phyloP scores from a whole-genome alignment of 345 rosid genomes.

The Lenwebbia sp. region DNA sequence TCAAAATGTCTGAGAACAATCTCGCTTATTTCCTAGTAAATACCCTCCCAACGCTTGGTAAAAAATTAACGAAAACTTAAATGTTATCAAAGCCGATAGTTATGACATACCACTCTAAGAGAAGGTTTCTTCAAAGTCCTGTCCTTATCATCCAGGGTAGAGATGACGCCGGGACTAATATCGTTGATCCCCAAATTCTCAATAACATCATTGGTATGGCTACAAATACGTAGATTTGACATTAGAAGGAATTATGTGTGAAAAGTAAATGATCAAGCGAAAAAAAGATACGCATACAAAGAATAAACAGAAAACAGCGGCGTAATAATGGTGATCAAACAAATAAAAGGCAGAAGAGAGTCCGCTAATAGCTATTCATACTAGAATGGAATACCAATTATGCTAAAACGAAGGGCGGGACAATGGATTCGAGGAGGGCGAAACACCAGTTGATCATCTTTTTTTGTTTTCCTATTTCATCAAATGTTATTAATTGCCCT shows the following conservation, averaged over 20 bases:
- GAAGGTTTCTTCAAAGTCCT: neutral
- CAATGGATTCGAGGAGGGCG: too few species aligned
- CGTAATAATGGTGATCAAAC: too few species aligned
- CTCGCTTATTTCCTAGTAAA: neutral
- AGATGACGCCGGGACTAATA: neutral
- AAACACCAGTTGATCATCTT: too few species aligned
- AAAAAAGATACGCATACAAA: neutral
- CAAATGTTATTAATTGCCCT: neutral
- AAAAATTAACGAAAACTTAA: neutral
- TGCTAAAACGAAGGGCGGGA: too few species aligned
- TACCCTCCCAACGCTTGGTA: neutral
- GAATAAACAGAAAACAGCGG: too few species aligned
- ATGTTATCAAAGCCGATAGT: neutral
- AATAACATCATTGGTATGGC: neutral
- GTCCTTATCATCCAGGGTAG: neutral
- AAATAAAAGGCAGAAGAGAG: too few species aligned
- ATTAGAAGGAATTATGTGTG: neutral
- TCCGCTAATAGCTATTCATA: too few species aligned
- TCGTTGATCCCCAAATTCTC: neutral
- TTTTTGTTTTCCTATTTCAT: too few species aligned
- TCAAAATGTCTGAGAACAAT: neutral
- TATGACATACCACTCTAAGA: conserved; percentile 6
- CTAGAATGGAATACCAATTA: too few species aligned
- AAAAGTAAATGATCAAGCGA: neutral
- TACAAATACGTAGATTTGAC: neutral